Conservation (phyloP, 805 yeast species). For the Nakazawaea anatomiae region DNA sequence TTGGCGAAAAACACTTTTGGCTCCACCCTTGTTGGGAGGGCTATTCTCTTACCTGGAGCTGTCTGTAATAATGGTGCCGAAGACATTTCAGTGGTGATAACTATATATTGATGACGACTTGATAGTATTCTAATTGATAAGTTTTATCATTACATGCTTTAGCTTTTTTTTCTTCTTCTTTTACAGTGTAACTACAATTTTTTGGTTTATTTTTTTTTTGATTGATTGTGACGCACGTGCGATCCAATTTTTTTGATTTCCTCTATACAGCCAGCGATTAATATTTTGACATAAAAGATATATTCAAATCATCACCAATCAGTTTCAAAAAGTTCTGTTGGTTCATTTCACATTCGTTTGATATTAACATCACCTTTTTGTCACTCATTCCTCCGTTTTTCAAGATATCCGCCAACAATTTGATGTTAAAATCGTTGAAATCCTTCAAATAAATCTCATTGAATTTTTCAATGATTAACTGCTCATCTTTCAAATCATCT, state of each 20-base stretch:
- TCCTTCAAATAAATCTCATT: slow-evolving; percentile 47
- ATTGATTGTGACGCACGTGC: not conserved
- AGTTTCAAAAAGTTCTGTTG: slow-evolving; percentile 1
- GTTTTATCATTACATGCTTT: too few relatives aligned
- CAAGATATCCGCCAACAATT: slow-evolving; percentile 60
- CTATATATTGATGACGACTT: too few relatives aligned
- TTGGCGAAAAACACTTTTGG: slow-evolving; percentile 99
- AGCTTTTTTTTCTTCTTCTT: not conserved
- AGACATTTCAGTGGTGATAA: slow-evolving; percentile 37
- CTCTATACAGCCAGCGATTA: not conserved
- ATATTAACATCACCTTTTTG: slow-evolving; percentile 11
- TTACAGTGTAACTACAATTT: not conserved
- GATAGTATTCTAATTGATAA: too few relatives aligned
- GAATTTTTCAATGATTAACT: slow-evolving; percentile 52
- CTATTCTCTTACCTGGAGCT: slow-evolving; percentile 86
- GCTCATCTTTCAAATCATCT: slow-evolving; percentile 29
- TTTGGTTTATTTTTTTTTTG: not conserved
- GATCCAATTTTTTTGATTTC: too few relatives aligned
- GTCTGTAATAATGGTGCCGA: slow-evolving; percentile 69
- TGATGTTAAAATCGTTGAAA: slow-evolving; percentile 75
- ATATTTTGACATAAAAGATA: slow-evolving; percentile 5
- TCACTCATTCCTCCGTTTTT: slow-evolving; percentile 32
- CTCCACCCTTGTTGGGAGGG: slow-evolving; percentile 96
- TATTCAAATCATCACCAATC: slow-evolving; percentile 2
- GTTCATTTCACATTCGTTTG: slow-evolving; percentile 7